Evolutionary conservation across 2,329 filamentous ascomycete genomes (phyloP).

Genomic region (Aureobasidium zeae): DNA sequence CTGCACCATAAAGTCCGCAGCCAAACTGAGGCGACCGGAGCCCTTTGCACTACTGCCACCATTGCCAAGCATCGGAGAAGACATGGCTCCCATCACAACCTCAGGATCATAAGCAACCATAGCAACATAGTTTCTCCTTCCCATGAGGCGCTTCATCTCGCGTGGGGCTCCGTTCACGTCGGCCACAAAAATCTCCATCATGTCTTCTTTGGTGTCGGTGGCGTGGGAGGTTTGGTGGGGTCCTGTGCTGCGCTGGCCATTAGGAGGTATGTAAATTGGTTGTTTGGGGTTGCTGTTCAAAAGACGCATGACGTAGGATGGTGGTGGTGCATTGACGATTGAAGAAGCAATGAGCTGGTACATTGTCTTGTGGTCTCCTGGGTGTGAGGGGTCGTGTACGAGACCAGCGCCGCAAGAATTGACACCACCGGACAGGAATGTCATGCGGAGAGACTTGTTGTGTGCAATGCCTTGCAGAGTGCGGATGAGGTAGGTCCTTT

Average conservation of each 20-base stretch:
- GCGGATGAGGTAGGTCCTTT: slow-evolving; percentile 90
- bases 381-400: slow-evolving; percentile 85
- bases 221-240: slow-evolving; percentile 38
- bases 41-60: too few species aligned
- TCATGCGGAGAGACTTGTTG: slow-evolving; percentile 93
- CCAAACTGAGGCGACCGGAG: slow-evolving; percentile 59
- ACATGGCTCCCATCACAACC: slow-evolving; percentile 43
- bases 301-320: slow-evolving; percentile 79
- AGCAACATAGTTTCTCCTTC: slow-evolving; percentile 81
- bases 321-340: slow-evolving; percentile 81
- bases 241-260: slow-evolving; percentile 59
- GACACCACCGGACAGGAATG: slow-evolving; percentile 86
- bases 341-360: slow-evolving; percentile 93
- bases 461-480: slow-evolving; percentile 92
- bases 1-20: slow-evolving; percentile 95
- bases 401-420: slow-evolving; percentile 86
- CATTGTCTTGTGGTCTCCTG: slow-evolving; percentile 96
- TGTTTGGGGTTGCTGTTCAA: slow-evolving; percentile 76
- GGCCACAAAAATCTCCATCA: slow-evolving; percentile 99
- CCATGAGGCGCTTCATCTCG: slow-evolving; percentile 80
- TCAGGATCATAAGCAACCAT: slow-evolving; percentile 93
- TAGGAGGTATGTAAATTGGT: slow-evolving; percentile 79
- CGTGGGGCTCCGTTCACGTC: slow-evolving; percentile 77
- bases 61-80: slow-evolving; percentile 21
- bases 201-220: slow-evolving; percentile 95